Percentiles rank a stretch among this genome's conserved stretches.
Conservation (phyloP, 352 stramenopile genomes). For the Phytophthora hybrid region DNA sequence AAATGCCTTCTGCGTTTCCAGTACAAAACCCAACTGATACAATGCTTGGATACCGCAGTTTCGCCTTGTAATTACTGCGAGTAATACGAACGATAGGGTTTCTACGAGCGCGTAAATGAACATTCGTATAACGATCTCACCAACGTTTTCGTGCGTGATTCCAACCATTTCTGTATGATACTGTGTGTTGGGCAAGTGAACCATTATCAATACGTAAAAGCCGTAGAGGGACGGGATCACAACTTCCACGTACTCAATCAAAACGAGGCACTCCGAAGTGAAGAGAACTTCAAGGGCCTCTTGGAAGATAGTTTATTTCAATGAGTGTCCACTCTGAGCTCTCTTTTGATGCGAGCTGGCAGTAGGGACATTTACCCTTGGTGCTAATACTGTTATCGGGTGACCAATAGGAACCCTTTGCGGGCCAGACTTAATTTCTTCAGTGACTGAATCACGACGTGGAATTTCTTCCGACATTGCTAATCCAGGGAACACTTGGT, state of each 20-base stretch:
- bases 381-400: neutral
- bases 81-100: slow-evolving; percentile 13
- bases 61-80: neutral
- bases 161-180: slow-evolving; percentile 37
- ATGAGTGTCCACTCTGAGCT: neutral
- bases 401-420: neutral
- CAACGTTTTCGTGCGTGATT: slow-evolving; percentile 4
- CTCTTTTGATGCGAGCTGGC: neutral
- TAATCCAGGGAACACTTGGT: neutral
- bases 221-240: slow-evolving; percentile 35
- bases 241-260: slow-evolving; percentile 44
- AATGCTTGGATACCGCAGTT: slow-evolving; percentile 17
- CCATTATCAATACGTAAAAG: slow-evolving; percentile 11
- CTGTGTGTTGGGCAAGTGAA: slow-evolving; percentile 17
- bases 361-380: neutral
- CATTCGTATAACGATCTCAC: slow-evolving; percentile 10
- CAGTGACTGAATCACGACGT: neutral
- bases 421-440: neutral
- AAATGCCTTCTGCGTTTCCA: slow-evolving; percentile 26
- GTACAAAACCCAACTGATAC: slow-evolving; percentile 34
- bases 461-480: neutral
- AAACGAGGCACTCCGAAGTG: slow-evolving; percentile 38
- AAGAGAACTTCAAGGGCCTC: slow-evolving; percentile 26
- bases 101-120: slow-evolving; percentile 22
- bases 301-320: neutral